Conservation (phyloP, 176 grass and related monocot species). For the Avena sativa region DNA sequence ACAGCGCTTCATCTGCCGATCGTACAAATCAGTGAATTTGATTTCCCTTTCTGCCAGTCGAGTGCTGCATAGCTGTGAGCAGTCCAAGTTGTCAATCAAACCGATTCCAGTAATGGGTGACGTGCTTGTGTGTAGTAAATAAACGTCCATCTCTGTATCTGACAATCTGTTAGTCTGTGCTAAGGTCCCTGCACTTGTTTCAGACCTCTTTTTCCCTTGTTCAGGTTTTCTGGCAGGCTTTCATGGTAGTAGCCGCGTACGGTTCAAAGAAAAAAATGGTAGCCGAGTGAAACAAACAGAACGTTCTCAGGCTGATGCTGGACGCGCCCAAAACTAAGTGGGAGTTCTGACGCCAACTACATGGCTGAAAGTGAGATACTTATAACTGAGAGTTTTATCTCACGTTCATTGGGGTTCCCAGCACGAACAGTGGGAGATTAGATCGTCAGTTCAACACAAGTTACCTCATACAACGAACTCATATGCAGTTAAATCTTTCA, state of each 20-base stretch:
- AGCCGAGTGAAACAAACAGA: neutral
- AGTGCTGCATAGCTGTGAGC: neutral
- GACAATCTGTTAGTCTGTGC: neutral
- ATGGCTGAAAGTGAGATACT: neutral
- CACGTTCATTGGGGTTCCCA: neutral
- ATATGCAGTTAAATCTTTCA: neutral
- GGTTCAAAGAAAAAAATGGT: neutral
- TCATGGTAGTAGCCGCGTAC: neutral
- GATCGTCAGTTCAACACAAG: neutral
- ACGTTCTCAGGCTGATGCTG: neutral
- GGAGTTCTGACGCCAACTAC: neutral
- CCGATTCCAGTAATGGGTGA: neutral
- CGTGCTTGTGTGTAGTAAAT: neutral
- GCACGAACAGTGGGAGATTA: neutral
- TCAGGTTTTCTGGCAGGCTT: neutral
- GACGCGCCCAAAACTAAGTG: neutral
- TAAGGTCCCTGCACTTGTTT: neutral
- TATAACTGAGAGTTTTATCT: neutral
- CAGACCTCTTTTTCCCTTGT: neutral
- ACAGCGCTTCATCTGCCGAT: neutral
- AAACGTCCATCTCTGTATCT: neutral
- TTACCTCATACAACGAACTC: neutral
- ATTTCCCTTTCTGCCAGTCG: neutral
- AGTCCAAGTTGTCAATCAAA: neutral
- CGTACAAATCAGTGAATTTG: constrained; percentile 11